Evolutionary conservation across 2,329 filamentous ascomycete genomes (phyloP).

Genomic region (Myrmaecium sp.): DNA sequence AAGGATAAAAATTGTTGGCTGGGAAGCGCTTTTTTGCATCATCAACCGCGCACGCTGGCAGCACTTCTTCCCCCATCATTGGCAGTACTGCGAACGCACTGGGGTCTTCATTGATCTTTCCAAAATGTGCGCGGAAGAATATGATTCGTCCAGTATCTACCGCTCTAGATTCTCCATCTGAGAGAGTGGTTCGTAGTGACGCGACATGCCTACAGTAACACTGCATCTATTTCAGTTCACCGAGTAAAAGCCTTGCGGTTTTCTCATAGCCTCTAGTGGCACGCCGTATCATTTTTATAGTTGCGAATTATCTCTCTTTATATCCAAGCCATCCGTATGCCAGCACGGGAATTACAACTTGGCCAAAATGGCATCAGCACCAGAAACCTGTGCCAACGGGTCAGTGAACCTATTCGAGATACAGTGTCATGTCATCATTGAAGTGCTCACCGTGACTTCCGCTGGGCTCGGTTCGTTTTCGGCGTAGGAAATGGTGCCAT

Average conservation of each 20-base stretch:
- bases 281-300: too few relatives aligned
- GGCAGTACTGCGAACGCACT: constrained; percentile 17
- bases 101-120: constrained; percentile 32
- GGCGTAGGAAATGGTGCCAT: constrained; percentile 70
- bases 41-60: constrained; percentile 18
- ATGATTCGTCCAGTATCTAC: constrained; percentile 33
- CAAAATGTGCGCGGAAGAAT: constrained; percentile 28
- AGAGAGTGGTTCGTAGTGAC: constrained; percentile 35
- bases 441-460: constrained; percentile 27
- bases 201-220: constrained; percentile 19
- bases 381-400: constrained; percentile 27
- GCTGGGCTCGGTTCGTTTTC: constrained; percentile 47
- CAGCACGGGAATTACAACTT: constrained; percentile 27
- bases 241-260: too few relatives aligned
- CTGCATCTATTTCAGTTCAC: background rate
- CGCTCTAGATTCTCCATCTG: constrained; percentile 28
- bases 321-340: too few relatives aligned
- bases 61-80: constrained; percentile 15
- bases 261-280: too few relatives aligned
- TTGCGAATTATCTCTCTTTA: too few relatives aligned
- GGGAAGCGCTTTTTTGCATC: constrained; percentile 7
- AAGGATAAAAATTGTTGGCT: constrained; percentile 10
- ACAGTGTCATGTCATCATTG: constrained; percentile 2
- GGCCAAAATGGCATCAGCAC: constrained; percentile 29
- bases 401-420: constrained; percentile 10